A percentile compares a stretch with the other conserved stretches of the same genome.
Conservation (phyloP, 306 rosid genomes). For the Trichosanthes truncata region DNA sequence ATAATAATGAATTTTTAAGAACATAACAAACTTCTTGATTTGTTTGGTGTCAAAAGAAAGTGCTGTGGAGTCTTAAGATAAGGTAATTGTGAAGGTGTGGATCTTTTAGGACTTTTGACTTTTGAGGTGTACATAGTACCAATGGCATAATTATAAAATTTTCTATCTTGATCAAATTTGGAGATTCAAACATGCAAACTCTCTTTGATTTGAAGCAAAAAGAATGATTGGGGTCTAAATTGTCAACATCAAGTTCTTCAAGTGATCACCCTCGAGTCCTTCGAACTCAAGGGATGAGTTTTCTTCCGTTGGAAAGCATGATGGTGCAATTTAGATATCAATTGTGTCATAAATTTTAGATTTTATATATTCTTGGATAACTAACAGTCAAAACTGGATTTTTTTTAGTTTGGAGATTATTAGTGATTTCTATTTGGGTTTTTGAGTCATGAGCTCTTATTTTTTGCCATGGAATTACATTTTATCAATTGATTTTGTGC, state of each 20-base stretch:
- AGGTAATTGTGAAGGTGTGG: not conserved
- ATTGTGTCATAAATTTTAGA: not conserved
- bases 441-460: not conserved
- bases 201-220: not conserved
- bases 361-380: not conserved
- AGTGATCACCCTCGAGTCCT: not conserved
- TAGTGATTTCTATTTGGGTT: not conserved
- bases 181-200: not conserved
- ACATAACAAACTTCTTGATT: not conserved
- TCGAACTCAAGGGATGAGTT: not conserved
- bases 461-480: not conserved
- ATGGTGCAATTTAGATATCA: not conserved
- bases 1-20: not conserved
- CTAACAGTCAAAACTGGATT: not conserved
- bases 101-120: not conserved
- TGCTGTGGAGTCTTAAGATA: not conserved
- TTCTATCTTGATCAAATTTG: not conserved
- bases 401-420: not conserved
- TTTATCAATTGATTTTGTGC: not conserved
- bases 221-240: not conserved
- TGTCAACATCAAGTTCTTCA: not conserved
- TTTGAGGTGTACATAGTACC: not conserved
- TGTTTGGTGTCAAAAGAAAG: conserved; percentile 3
- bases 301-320: not conserved
- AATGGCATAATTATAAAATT: not conserved